Percentiles rank a stretch among this genome's conserved stretches.
Evolutionary conservation across 305 asterid genomes (phyloP).

Genomic region (Solanum hybrid): DNA sequence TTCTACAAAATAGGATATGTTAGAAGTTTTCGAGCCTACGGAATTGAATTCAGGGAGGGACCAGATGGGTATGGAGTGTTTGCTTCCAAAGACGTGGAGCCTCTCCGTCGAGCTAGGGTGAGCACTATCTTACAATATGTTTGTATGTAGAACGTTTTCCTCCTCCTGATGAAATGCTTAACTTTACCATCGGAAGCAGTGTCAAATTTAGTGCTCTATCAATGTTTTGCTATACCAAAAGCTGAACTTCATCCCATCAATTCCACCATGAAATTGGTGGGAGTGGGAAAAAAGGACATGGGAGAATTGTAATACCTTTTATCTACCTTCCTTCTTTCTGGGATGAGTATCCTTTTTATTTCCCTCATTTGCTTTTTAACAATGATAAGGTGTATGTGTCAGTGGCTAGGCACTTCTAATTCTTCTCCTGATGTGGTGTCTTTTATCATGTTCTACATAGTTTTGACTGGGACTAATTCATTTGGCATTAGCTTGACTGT

Average conservation of each 20-base stretch:
- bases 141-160: neutral
- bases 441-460: neutral
- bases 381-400: neutral
- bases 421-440: neutral
- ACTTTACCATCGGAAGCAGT: neutral
- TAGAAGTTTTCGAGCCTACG: conserved; percentile 87
- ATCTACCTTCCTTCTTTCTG: neutral
- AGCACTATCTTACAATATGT: conserved; percentile 10
- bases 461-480: neutral
- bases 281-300: neutral
- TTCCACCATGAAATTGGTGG: neutral
- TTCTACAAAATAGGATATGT: conserved; percentile 89
- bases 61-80: conserved; percentile 93
- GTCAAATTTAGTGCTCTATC: neutral
- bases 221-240: neutral
- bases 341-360: neutral
- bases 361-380: neutral
- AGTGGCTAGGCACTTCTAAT: neutral
- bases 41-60: conserved; percentile 91
- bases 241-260: neutral
- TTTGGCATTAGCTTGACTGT: neutral
- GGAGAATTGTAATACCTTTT: neutral
- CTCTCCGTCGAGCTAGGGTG: conserved; percentile 98
- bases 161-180: neutral
- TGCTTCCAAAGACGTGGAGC: conserved; percentile 85